Percentiles rank a stretch among this genome's conserved stretches.
phyloP scores from a whole-genome alignment of 495 filamentous ascomycete species.

The Hypoxylon trugodes region DNA sequence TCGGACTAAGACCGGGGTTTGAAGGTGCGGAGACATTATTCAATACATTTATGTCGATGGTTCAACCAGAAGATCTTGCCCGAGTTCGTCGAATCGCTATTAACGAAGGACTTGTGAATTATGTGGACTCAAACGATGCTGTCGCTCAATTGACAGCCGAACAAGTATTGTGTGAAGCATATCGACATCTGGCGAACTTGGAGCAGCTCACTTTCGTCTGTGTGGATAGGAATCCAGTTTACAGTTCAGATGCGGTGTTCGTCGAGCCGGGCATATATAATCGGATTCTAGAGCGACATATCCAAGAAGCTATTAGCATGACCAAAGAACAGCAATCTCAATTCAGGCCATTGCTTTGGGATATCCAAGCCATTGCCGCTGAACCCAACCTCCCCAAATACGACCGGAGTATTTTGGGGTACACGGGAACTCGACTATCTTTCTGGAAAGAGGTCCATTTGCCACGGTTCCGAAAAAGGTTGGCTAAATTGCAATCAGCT shows the following conservation, averaged over 20 bases:
- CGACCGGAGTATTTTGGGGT: slow-evolving; percentile 19
- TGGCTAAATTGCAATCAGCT: slow-evolving; percentile 4
- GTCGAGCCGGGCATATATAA: slow-evolving; percentile 25
- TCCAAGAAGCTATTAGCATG: slow-evolving; percentile 16
- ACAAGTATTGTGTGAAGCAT: slow-evolving; percentile 15
- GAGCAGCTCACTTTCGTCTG: slow-evolving; percentile 38
- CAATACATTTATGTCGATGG: slow-evolving; percentile 22
- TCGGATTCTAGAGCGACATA: slow-evolving; percentile 26
- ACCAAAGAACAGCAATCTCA: slow-evolving; percentile 2
- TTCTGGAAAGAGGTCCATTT: slow-evolving; percentile 21
- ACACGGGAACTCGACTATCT: slow-evolving; percentile 10
- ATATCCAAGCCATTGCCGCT: slow-evolving; percentile 24
- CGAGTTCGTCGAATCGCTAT: slow-evolving; percentile 40
- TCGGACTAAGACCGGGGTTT: slow-evolving; percentile 29
- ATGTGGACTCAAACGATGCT: neutral
- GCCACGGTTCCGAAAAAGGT: neutral
- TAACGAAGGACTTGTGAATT: slow-evolving; percentile 31
- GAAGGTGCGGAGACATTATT: slow-evolving; percentile 26
- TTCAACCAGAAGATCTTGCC: slow-evolving; percentile 31
- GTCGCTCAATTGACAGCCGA: slow-evolving; percentile 13
- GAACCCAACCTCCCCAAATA: slow-evolving; percentile 20
- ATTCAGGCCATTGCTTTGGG: slow-evolving; percentile 21
- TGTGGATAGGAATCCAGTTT: slow-evolving; percentile 32
- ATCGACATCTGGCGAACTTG: slow-evolving; percentile 23
- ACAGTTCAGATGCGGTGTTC: slow-evolving; percentile 32